Evolutionary conservation across 2,329 filamentous ascomycete species (phyloP).

Genomic region (Fusarium goolgardi): DNA sequence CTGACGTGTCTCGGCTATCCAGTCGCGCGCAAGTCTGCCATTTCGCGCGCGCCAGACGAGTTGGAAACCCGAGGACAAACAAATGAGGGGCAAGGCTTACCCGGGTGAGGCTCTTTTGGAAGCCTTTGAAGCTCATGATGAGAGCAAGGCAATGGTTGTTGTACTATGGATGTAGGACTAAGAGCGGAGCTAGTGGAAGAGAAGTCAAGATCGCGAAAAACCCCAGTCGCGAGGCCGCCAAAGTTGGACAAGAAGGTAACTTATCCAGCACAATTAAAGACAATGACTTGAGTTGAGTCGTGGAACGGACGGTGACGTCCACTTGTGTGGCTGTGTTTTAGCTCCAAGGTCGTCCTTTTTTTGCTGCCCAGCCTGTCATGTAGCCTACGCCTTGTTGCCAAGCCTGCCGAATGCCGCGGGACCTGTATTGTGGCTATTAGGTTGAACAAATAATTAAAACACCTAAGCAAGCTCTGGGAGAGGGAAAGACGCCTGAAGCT

Average conservation of each 20-base stretch:
- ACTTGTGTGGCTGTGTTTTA: slow-evolving; percentile 47
- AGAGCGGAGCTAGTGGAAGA: slow-evolving; percentile 8
- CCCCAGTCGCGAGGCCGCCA: slow-evolving; percentile 45
- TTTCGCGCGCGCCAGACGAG: slow-evolving; percentile 31
- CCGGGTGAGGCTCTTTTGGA: slow-evolving; percentile 88
- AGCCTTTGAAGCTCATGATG: slow-evolving; percentile 95
- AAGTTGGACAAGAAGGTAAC: slow-evolving; percentile 43
- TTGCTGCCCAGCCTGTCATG: slow-evolving; percentile 35
- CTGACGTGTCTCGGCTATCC: slow-evolving; percentile 1
- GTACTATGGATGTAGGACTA: slow-evolving; percentile 8
- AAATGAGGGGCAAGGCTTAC: slow-evolving; percentile 65
- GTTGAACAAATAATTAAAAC: slow-evolving; percentile 24
- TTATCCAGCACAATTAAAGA: slow-evolving; percentile 43
- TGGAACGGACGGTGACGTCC: slow-evolving; percentile 51
- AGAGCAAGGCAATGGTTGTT: slow-evolving; percentile 22
- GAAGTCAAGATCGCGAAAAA: slow-evolving; percentile 31
- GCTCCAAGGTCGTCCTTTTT: slow-evolving; percentile 22
- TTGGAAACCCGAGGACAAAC: slow-evolving; percentile 20
- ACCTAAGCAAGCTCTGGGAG: background rate
- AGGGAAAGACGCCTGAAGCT: background rate
- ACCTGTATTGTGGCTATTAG: slow-evolving; percentile 29
- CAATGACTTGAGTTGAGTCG: slow-evolving; percentile 30
- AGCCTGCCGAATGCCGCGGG: slow-evolving; percentile 26
- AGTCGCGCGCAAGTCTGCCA: slow-evolving; percentile 16
- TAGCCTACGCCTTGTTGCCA: slow-evolving; percentile 17